A percentile compares a stretch with the other conserved stretches of the same genome.
Conservation (phyloP, 2,329 filamentous ascomycete genomes). For the Scopulariopsis brevicaulis region DNA sequence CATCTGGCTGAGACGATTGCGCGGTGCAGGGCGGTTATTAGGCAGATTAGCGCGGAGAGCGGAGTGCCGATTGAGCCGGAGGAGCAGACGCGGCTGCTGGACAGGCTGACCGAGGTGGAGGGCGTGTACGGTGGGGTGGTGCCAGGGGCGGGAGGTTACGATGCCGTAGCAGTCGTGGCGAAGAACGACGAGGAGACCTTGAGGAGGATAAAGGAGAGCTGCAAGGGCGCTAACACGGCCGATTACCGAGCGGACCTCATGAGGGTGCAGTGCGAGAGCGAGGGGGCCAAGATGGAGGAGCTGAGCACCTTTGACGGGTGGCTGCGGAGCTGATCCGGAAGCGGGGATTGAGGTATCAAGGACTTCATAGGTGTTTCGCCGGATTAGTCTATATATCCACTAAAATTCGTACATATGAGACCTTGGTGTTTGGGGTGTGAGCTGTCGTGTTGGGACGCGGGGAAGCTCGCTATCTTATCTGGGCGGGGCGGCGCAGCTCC, state of each 20-base stretch:
- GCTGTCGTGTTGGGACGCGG: not conserved
- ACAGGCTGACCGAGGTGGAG: slow-evolving; percentile 58
- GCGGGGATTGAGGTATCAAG: not conserved
- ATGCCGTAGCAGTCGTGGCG: slow-evolving; percentile 75
- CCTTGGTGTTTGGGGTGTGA: not conserved
- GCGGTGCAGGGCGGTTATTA: slow-evolving; percentile 49
- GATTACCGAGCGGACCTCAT: slow-evolving; percentile 57
- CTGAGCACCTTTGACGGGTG: slow-evolving; percentile 30
- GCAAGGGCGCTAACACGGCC: slow-evolving; percentile 39
- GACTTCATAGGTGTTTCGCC: not conserved
- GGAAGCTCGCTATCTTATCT: not conserved
- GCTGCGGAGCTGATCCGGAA: slow-evolving; percentile 9
- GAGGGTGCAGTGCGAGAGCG: slow-evolving; percentile 59
- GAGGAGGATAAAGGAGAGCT: slow-evolving; percentile 50
- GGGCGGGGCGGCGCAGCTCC: not conserved
- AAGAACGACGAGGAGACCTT: slow-evolving; percentile 61
- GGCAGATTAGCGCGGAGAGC: slow-evolving; percentile 63
- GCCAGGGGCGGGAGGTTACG: slow-evolving; percentile 86
- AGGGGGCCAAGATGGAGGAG: slow-evolving; percentile 44
- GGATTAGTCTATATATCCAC: not conserved
- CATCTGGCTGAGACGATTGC: slow-evolving; percentile 29
- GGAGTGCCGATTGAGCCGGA: slow-evolving; percentile 81
- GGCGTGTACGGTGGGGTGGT: slow-evolving; percentile 89
- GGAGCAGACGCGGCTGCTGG: slow-evolving; percentile 73
- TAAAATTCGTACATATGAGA: not conserved